Base-by-base conservation (phyloP, 345 rosid species). In the Eucalyptus coolabah region DNA sequence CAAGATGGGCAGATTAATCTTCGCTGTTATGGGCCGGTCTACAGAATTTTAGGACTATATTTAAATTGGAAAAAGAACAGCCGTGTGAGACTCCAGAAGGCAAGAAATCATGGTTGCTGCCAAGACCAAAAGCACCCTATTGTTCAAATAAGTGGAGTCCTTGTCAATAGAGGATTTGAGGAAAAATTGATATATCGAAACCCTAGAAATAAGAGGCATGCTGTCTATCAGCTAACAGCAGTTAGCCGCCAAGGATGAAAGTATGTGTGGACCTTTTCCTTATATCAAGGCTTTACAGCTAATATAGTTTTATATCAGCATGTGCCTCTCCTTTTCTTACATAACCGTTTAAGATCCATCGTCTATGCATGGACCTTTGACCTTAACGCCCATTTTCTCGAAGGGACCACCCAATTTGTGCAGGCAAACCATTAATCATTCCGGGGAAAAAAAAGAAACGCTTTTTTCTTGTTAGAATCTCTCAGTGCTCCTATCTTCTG, bases 271-370 rank as follows among this genome's bases (percentile, higher is more conserved):
- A 51, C 89, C 42, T 86, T 86, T 17, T 50, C 91, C 91, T 21
- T n/a, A 60, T 12, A 32, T 86, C 88, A 88, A 88, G 89, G 89
- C 90, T 86, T 91, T 88, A 87, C 91, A 88, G 90, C 91, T 89
- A 90, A 87, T 32, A 17, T 26, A 49, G 67, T 44, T 69, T 69
- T 42, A 37, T 60, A 53, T 34, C 60, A 83, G 77, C 88, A 86
- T 89, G 89, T 87, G 88, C 83, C 89, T 54, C 86, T 63, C 13
- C 56, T 32, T 28, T 50, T 86, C 56, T 50, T 50, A 49, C 51
- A 28, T 86, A 45, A 23, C 40, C 87, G 30, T 86, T 49, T 86
- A 21, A 77, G 85, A 77, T 77, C 85, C 85, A 21, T 40, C 85
- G 13, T 40, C 85, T 77, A 77, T 77, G 85, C 85, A 77, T 23